These are phyloP conservation scores for Tetradesmus obliquus DNA, from an alignment of 139 green algal species.

Conservation along the genomic window DNA sequence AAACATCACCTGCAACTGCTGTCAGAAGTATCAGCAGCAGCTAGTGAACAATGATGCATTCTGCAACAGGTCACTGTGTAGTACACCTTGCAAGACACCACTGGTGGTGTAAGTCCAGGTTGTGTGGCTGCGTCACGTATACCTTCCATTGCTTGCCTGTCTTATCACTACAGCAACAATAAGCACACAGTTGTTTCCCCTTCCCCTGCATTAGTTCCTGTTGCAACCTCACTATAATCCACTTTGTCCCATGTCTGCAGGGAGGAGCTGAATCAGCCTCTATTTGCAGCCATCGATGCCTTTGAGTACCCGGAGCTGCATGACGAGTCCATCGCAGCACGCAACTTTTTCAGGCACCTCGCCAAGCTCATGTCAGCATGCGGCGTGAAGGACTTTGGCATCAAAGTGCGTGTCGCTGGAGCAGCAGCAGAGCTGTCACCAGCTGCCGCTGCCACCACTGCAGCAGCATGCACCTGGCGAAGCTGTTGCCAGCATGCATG, in stretches of 20 bases:
- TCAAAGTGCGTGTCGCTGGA: slow-evolving; percentile 59
- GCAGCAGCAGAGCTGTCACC: background rate
- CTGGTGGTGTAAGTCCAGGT: too few relatives aligned
- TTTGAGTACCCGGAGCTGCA: slow-evolving; percentile 96
- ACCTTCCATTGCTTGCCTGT: too few relatives aligned
- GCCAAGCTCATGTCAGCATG: slow-evolving; percentile 76
- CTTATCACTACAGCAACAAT: too few relatives aligned
- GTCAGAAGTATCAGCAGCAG: background rate
- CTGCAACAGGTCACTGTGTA: too few relatives aligned
- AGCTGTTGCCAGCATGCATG: background rate
- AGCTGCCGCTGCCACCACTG: background rate
- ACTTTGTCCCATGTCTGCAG: slow-evolving; percentile 48
- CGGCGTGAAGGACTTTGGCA: slow-evolving; percentile 89
- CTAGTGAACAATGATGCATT: too few relatives aligned
- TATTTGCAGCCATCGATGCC: slow-evolving; percentile 85
- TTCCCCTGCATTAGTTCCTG: background rate
- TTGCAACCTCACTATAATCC: background rate
- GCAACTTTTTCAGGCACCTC: slow-evolving; percentile 81
- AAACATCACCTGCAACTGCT: background rate
- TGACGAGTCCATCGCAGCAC: slow-evolving; percentile 87
- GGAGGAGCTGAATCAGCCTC: slow-evolving; percentile 90
- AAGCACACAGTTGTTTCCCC: too few relatives aligned
- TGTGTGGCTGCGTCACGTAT: too few relatives aligned
- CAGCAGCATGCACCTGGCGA: background rate
- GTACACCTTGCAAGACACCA: too few relatives aligned